A percentile compares a stretch with the other conserved stretches of the same genome.
Conservation (phyloP, 805 yeast species). For the Saturnispora serradocipensis region DNA sequence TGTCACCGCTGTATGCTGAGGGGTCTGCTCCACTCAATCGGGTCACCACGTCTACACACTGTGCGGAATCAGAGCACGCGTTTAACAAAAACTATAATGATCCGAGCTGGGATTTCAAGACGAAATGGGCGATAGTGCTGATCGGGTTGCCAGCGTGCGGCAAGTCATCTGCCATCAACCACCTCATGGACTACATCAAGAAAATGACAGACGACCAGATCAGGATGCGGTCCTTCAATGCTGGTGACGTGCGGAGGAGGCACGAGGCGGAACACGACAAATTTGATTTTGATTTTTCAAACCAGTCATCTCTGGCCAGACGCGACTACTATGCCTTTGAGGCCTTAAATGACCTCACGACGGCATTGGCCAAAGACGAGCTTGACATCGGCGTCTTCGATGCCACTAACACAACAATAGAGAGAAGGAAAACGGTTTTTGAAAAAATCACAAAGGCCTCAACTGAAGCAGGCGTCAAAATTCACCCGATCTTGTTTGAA, state of each 20-base stretch:
- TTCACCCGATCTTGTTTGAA: slow-evolving; percentile 48
- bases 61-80: neutral
- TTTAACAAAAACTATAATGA: slow-evolving; percentile 3
- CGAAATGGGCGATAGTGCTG: slow-evolving; percentile 26
- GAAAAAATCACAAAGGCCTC: slow-evolving; percentile 45
- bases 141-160: slow-evolving; percentile 96
- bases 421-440: slow-evolving; percentile 47
- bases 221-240: slow-evolving; percentile 34
- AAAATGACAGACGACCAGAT: slow-evolving; percentile 11
- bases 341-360: slow-evolving; percentile 69
- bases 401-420: slow-evolving; percentile 54
- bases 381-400: slow-evolving; percentile 88
- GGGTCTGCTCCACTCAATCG: neutral
- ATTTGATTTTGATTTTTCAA: slow-evolving; percentile 29
- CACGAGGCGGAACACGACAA: slow-evolving; percentile 20
- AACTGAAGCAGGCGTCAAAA: slow-evolving; percentile 31
- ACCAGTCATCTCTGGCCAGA: slow-evolving; percentile 36
- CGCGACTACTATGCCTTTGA: slow-evolving; percentile 95
- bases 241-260: slow-evolving; percentile 42
- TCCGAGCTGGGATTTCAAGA: slow-evolving; percentile 7
- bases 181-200: slow-evolving; percentile 20
- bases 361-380: slow-evolving; percentile 61
- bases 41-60: neutral
- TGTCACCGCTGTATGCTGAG: neutral
- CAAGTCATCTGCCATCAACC: slow-evolving; percentile 44